phyloP scores from a whole-genome alignment of 257 asterid species.

The Gentiana macrophylla region DNA sequence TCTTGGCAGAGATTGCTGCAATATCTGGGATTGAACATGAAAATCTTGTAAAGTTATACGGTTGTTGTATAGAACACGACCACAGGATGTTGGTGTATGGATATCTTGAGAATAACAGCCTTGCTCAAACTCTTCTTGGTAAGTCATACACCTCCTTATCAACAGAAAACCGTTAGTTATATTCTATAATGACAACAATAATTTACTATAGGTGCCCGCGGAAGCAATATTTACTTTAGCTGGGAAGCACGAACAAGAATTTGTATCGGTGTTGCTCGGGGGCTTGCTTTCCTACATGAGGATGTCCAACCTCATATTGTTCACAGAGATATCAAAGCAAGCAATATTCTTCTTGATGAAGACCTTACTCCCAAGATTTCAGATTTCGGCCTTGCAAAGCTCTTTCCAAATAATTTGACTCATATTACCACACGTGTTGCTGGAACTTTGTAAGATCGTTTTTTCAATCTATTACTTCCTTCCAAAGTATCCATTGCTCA shows the following conservation, averaged over 20 bases:
- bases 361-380: conserved; percentile 75
- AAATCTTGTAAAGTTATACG: conserved; percentile 68
- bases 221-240: conserved; percentile 28
- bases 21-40: conserved; percentile 74
- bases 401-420: conserved; percentile 52
- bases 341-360: conserved; percentile 77
- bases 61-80: conserved; percentile 71
- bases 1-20: conserved; percentile 52
- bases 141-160: conserved; percentile 6
- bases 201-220: conserved; percentile 28
- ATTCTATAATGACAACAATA: conserved; percentile 11
- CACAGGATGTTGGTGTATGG: conserved; percentile 81
- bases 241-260: conserved; percentile 58
- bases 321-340: conserved; percentile 87
- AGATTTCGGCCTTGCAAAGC: conserved; percentile 92
- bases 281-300: conserved; percentile 79
- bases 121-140: conserved; percentile 87
- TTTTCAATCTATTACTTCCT: not conserved
- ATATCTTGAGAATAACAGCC: conserved; percentile 82
- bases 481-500: not conserved
- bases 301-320: conserved; percentile 66
- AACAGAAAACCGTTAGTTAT: conserved; percentile 1
- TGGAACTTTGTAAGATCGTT: conserved; percentile 69
- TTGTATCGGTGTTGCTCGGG: conserved; percentile 74
- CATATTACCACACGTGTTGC: conserved; percentile 93